Conservation (phyloP, 2,329 filamentous ascomycete species). For the Lecanicillium sp. region DNA sequence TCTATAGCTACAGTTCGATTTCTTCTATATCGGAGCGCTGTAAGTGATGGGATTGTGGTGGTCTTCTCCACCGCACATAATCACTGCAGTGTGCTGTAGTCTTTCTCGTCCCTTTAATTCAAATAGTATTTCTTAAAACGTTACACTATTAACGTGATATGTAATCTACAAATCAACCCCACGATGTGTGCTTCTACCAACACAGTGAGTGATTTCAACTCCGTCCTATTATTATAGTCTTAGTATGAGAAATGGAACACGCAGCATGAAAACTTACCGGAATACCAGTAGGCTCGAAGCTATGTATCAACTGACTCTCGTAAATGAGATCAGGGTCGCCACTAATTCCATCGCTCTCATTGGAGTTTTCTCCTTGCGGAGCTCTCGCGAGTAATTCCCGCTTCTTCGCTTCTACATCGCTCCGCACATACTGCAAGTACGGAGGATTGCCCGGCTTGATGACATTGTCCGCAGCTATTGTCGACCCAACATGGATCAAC, state of each 20-base stretch:
- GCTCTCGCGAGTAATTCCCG: constrained; percentile 23
- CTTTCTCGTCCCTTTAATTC: too few relatives aligned
- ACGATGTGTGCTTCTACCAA: too few relatives aligned
- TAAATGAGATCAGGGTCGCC: constrained; percentile 61
- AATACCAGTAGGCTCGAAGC: constrained; percentile 59
- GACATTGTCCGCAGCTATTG: constrained; percentile 62
- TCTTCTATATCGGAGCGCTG: too few relatives aligned
- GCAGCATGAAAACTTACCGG: constrained; percentile 38
- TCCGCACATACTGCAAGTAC: constrained; percentile 63
- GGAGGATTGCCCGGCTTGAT: constrained; percentile 63
- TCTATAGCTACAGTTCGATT: too few relatives aligned
- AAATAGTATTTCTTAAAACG: too few relatives aligned
- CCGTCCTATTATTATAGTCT: too few relatives aligned
- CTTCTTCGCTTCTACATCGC: constrained; percentile 52
- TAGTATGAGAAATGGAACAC: not conserved
- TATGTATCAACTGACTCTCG: constrained; percentile 53
- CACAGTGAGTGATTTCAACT: constrained; percentile 56
- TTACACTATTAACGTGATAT: too few relatives aligned
- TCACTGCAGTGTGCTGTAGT: too few relatives aligned
- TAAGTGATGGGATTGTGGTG: too few relatives aligned
- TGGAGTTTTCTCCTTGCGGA: constrained; percentile 19
- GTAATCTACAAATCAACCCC: too few relatives aligned
- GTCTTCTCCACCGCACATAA: too few relatives aligned
- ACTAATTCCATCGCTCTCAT: constrained; percentile 18
- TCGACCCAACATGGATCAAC: constrained; percentile 52